Conservation (phyloP, 2,329 filamentous ascomycete genomes). For the Phaeosphaeria sp. region DNA sequence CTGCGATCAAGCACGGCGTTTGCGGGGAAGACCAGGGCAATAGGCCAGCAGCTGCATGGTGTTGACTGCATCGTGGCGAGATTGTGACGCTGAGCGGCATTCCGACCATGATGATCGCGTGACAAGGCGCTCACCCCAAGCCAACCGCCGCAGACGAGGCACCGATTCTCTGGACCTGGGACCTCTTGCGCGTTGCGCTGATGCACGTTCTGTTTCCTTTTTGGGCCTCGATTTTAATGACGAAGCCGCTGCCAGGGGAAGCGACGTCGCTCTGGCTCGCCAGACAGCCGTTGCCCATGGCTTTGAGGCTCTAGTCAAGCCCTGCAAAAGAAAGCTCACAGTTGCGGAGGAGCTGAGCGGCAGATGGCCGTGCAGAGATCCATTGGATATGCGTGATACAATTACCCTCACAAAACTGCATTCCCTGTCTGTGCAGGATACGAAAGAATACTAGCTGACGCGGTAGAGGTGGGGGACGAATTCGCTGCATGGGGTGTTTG, state of each 20-base stretch:
- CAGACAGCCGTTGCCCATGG: constrained; percentile 21
- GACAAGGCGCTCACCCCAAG: constrained; percentile 19
- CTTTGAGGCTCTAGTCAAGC: constrained; percentile 31
- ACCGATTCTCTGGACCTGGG: constrained; percentile 22
- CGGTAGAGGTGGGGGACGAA: constrained; percentile 25
- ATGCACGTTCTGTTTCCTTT: constrained; percentile 23
- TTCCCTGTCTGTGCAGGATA: constrained; percentile 21
- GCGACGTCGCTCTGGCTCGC: constrained; percentile 1
- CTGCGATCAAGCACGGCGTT: constrained; percentile 38
- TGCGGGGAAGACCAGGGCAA: constrained; percentile 47
- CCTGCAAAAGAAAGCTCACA: constrained; percentile 5
- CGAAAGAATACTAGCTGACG: constrained; percentile 21
- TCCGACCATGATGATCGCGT: constrained; percentile 28
- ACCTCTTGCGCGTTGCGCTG: constrained; percentile 12
- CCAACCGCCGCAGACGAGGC: constrained; percentile 19
- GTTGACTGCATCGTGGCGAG: constrained; percentile 27
- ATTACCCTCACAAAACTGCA: constrained; percentile 38
- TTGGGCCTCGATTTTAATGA: constrained; percentile 11
- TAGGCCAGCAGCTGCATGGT: constrained; percentile 15
- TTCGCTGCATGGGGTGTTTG: constrained; percentile 17
- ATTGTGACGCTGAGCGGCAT: constrained; percentile 32
- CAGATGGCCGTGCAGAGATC: constrained; percentile 2
- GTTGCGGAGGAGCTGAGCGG: constrained; percentile 11
- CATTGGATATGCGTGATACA: constrained; percentile 35
- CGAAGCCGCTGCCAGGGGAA: constrained; percentile 25